Evolutionary conservation across 345 rosid species (phyloP), one percentile per base, ranked within the genome.

Genomic region (Physaria fendleri): DNA sequence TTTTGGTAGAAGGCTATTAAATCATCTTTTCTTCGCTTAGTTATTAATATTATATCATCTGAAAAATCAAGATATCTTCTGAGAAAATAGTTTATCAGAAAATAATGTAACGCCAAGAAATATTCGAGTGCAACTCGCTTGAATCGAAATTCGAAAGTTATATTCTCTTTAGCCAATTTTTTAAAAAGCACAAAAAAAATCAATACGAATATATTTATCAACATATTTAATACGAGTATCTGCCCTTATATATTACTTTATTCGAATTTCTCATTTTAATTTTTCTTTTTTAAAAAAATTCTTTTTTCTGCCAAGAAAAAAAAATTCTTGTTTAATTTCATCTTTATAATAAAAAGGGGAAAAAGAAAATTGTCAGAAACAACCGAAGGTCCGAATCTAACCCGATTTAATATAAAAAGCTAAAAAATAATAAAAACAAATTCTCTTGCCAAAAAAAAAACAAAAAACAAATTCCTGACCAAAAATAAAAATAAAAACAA

Each of bases 81-180:
- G 13, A 49, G 41, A 55, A 49, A 40, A 59, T 51, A 59, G 17
- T 49, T 50, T 67, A 33, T 24, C 9, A 40, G 7, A 13, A 33
- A 13, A 39, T 39, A 14, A 9, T 49, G 28, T 10, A 23, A 39
- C 58, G 20, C 33, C 27, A 9, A 47, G 47, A 66, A 47, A 34
- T 51, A 68, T 68, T 51, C 72, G 16, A 68, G 12, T 59, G 72
- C 66, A 66, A 68, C 72, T 68, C 66, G 47, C 53, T 59, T 25
- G 40, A 23, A 60, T 60, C 66, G 47, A 68, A 42, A 68, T 68
- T 68, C 56, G 55, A 60, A 59, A 59, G 56, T 59, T 51, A 68
- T 51, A 68, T 68, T 52, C 61, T 68, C 66, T 68, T 52, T 60
- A 51, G 25, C 58, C 27, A 43, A 60, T 68, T 18, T 34, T 68